Evolutionary conservation across 768 basidiomycete species (phyloP), one percentile per base, ranked within the genome.

Genomic region (Baorangia bicolor): DNA sequence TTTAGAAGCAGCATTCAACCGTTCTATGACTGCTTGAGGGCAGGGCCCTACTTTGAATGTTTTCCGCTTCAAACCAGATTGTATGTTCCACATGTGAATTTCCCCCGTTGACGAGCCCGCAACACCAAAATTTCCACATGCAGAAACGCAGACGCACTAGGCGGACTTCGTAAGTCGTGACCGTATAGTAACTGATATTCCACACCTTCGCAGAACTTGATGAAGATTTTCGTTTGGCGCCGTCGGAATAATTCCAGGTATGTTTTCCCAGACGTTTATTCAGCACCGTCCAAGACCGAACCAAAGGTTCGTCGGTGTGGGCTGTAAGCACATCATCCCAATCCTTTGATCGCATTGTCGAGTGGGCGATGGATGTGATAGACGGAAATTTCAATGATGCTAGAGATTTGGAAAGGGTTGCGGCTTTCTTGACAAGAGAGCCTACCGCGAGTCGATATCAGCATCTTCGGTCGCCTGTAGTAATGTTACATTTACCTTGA

Each of bases 321-420:
- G 85, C 84, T n/a, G 95, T 94, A 6, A 99, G 70, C 41, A 98
- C 87, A 65, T 98, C 94, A 66, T 98, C 96, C 97, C 97, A 99
- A 59, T 99, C 95, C 69, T 94, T 96, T 10, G 90, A 80, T 27
- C 94, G 82, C 1, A 87, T 78, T 1, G 85, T 79, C 1, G 93
- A 94, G 69, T 85, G 88, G 0, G 93, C 84, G 9, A 98, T 76
- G 8, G 88, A 78, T 2, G 84, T 86, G 31, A 97, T 79, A 0
- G 92, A 79, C 14, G 93, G 86, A 46, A 93, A 88, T 72, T 98
- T 97, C 49, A 98, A 80, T 0, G 86, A 87, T 2, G 87, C 80
- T 8, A 94, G 73, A 3, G 92, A 87, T 31, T 94, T 87, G 16
- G 89, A 89, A 9, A 94, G 77, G 0, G 79, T 78, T 0, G 84